A percentile compares a stretch with the other conserved stretches of the same genome.
Conservation (phyloP, 345 rosid genomes). For the Gossypium turneri region DNA sequence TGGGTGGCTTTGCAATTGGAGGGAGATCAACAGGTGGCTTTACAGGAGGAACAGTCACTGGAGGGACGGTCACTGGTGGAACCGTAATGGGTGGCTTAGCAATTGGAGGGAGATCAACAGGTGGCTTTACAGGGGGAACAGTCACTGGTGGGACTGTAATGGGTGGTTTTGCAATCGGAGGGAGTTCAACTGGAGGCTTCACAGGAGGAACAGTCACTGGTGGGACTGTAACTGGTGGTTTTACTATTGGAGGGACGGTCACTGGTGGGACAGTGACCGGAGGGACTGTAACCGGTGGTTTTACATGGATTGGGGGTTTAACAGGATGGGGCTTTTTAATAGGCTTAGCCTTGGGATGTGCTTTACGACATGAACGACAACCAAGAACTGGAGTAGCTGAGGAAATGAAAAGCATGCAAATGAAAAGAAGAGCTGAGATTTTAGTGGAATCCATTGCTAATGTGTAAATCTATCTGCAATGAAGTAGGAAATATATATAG, state of each 20-base stretch:
- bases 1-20: conserved; percentile 25
- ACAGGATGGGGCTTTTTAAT: conserved; percentile 1
- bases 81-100: conserved; percentile 10
- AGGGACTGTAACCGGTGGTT: conserved; percentile 31
- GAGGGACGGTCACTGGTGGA: conserved; percentile 18
- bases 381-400: conserved; percentile 45
- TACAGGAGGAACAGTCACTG: conserved; percentile 31
- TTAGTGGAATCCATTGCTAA: conserved; percentile 52
- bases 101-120: conserved; percentile 1
- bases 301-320: conserved; percentile 16
- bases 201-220: not conserved
- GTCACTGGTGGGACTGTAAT: not conserved
- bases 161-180: conserved; percentile 17
- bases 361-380: conserved; percentile 53
- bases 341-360: conserved; percentile 27
- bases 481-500: conserved; percentile 40
- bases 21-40: not conserved
- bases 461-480: conserved; percentile 13
- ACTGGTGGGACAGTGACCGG: conserved; percentile 25
- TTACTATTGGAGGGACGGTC: conserved; percentile 28
- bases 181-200: conserved; percentile 27
- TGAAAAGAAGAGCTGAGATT: conserved; percentile 47
- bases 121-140: not conserved
- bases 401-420: conserved; percentile 54
- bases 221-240: conserved; percentile 29